Evolutionary conservation across 768 basidiomycete species (phyloP).

Genomic region (Lanmaoa pseudosensibilis): DNA sequence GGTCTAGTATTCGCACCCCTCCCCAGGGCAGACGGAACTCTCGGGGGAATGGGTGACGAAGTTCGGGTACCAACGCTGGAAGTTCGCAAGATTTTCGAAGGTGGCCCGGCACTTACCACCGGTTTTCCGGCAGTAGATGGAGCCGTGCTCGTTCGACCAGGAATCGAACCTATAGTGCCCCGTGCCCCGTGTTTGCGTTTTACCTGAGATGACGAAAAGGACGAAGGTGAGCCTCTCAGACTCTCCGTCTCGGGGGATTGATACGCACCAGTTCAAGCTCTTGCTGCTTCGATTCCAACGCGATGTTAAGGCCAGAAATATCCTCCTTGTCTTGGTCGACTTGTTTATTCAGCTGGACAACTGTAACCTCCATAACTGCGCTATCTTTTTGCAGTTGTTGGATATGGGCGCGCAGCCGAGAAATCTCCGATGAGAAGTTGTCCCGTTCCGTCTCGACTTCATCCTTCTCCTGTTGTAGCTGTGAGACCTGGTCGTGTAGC

Average conservation of each 20-base stretch:
- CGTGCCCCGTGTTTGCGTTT: conserved; percentile 63
- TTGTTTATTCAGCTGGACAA: conserved; percentile 70
- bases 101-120: conserved; percentile 55
- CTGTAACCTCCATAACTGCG: conserved; percentile 80
- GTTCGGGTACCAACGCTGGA: conserved; percentile 35
- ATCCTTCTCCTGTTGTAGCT: conserved; percentile 34
- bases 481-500: conserved; percentile 10
- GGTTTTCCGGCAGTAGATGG: conserved; percentile 26
- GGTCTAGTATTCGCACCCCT: conserved; percentile 18
- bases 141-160: conserved; percentile 48
- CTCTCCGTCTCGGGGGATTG: background rate
- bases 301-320: conserved; percentile 81
- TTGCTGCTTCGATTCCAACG: conserved; percentile 91
- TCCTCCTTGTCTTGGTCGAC: conserved; percentile 73
- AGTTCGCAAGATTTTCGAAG: conserved; percentile 33
- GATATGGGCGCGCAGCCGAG: conserved; percentile 58
- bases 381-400: conserved; percentile 77
- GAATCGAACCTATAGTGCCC: conserved; percentile 55
- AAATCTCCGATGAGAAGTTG: conserved; percentile 49
- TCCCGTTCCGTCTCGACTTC: conserved; percentile 55
- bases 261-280: conserved; percentile 81
- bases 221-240: background rate
- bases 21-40: conserved; percentile 35
- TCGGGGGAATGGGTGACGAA: conserved; percentile 37
- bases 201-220: conserved; percentile 40